Conservation (phyloP, 441 rosid species). For the Populus hybrid region DNA sequence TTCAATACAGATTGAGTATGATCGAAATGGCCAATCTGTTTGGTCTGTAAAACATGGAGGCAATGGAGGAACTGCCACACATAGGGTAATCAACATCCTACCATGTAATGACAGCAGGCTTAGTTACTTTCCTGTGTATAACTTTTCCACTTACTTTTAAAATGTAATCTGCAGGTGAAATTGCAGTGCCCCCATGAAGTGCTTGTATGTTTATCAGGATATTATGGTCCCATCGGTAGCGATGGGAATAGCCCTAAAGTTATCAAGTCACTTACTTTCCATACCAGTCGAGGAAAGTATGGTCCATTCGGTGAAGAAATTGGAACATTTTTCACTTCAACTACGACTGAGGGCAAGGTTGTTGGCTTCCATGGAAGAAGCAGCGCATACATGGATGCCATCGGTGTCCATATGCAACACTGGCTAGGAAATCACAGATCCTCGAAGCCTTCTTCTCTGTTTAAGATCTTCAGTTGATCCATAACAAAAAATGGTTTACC, state of each 20-base stretch:
- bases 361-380: conserved; percentile 90
- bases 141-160: neutral
- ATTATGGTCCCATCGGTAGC: conserved; percentile 48
- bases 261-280: conserved; percentile 64
- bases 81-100: conserved; percentile 40
- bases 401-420: conserved; percentile 90
- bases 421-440: conserved; percentile 62
- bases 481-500: neutral
- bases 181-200: conserved; percentile 75
- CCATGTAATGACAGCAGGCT: neutral
- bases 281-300: conserved; percentile 70
- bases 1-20: conserved; percentile 83
- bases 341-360: conserved; percentile 72
- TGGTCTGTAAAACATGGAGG: conserved; percentile 89
- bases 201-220: conserved; percentile 62
- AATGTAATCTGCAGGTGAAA: conserved; percentile 46
- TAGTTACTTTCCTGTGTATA: neutral
- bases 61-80: conserved; percentile 53
- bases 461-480: conserved; percentile 36
- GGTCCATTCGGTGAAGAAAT: conserved; percentile 88
- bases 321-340: conserved; percentile 78
- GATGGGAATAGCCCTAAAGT: conserved; percentile 46
- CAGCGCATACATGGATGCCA: conserved; percentile 70
- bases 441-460: conserved; percentile 33
- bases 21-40: conserved; percentile 83